Evolutionary conservation across 148 eudicot genomes (phyloP), one percentile per base, ranked within the genome.

Genomic region (Rhododendron simsii): DNA sequence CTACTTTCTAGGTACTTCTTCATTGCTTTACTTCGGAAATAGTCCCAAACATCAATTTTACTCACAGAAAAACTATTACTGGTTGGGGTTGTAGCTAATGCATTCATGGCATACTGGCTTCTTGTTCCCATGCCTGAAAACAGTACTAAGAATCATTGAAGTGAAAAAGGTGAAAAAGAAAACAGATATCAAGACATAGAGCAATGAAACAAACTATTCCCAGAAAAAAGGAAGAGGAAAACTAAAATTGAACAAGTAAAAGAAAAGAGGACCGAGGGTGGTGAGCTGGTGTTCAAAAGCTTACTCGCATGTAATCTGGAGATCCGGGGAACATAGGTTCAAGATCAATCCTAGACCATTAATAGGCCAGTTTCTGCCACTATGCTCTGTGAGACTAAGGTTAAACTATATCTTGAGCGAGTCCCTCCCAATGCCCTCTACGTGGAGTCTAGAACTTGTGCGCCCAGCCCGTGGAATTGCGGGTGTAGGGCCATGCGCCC

Each of bases 41-140:
- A 61, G 41, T 83, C 74, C 86, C 84, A 67, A 83, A 51, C 88
- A 78, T 79, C 84, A 85, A 80, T 35, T 71, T 33, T 39, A 6
- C 11, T 81, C 71, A 39, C 37, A 78, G 12, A 73, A 41, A 87
- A 85, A 84, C 35, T 87, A 51, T 41, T 55, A 81, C 55, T 86
- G 82, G 83, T 69, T 77, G 84, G 83, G 75, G 63, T 39, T 51
- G 16, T 45, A 47, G 87, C 84, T 83, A 91, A 86, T 35, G 87
- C 85, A 90, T 89, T 81, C 85, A 79, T 86, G 51, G 84, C 76
- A 69, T 28, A 39, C 59, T 90, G 91, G 48, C 91, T 88, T 81
- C 90, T 85, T 76, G 90, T 90, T 91, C 88, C 92, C 94, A 94
- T 92, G 77, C 91, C 94, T 92, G 92, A 90, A 82, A 75, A 63